Conservation (phyloP, 2,329 filamentous ascomycete genomes). For the Madurella mycetomatis region DNA sequence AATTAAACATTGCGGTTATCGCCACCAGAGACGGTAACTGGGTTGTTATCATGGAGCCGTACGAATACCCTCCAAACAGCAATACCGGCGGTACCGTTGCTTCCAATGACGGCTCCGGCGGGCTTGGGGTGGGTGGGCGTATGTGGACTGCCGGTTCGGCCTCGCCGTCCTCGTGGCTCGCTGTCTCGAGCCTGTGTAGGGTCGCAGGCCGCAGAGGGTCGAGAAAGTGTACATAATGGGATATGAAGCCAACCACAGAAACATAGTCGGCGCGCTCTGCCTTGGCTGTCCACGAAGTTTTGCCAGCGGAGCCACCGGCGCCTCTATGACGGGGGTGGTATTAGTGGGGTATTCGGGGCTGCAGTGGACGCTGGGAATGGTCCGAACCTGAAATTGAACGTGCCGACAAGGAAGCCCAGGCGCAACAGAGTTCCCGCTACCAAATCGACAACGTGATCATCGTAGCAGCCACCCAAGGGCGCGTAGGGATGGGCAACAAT, state of each 20-base stretch:
- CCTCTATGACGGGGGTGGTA: conserved; percentile 51
- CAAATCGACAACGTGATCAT: conserved; percentile 73
- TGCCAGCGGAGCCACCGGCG: conserved; percentile 66
- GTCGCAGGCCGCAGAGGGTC: conserved; percentile 33
- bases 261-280: conserved; percentile 79
- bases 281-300: conserved; percentile 81
- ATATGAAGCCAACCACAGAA: conserved; percentile 74
- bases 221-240: conserved; percentile 65
- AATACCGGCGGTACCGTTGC: conserved; percentile 33
- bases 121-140: conserved; percentile 7
- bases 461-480: conserved; percentile 76
- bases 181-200: background rate
- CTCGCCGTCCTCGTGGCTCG: background rate
- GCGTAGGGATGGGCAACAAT: conserved; percentile 90
- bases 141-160: conserved; percentile 2
- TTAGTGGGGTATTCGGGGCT: conserved; percentile 3
- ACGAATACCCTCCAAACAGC: conserved; percentile 79
- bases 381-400: conserved; percentile 82
- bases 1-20: conserved; percentile 57
- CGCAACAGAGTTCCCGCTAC: conserved; percentile 61
- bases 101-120: background rate
- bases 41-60: conserved; percentile 77
- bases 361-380: background rate
- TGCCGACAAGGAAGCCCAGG: conserved; percentile 70
- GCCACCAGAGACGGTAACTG: conserved; percentile 60